Base-by-base conservation (phyloP, 139 green algal species). In the Chlamydomonas sp. region DNA sequence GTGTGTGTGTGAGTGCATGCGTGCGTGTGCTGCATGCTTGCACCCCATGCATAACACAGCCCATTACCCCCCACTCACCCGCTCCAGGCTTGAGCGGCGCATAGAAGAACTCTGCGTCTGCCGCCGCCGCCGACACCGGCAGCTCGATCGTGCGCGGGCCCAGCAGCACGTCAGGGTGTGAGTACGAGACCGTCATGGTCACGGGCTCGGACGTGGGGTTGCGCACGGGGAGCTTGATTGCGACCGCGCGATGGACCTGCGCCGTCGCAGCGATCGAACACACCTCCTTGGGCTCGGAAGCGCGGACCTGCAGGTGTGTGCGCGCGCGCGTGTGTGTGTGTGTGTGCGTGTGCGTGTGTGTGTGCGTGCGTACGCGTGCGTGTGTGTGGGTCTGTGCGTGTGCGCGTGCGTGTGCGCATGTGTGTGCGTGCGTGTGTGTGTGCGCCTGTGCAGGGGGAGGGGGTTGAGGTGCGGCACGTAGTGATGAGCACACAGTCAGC, bases 101-200 rank as follows among this genome's bases (percentile, higher is more conserved):
- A 67, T 71, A 92, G 66, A 73, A 86, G 70, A 88, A 83, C 69
- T 86, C 74, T 43, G 88, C 68, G 33, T 24, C 1, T 6, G 33
- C 33, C 16, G 62, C 29, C 28, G 67, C 66, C 26, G 49, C 29
- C 28, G 67, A 35, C n/a, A n/a, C 67, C 38, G 75, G 75, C 33
- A 81, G 67, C 0, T 58, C 59, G n/a, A 84, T 38, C n/a, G 35
- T 48, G 6, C 58, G 0, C 1, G 84, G 80, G 0, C 84, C 82
- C 13, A 84, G 63, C 10, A 90, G 75, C 35, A 71, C 64, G 1
- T 61, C 47, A 22, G 66, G 39, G 26, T 70, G 64, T 48, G 58
- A 69, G 71, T 87, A 84, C 1, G 48, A 35, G 2, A 87, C 75
- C 2, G 58, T 61, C 47, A 89, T 73, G 26, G 48, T 71, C 39